phyloP scores from a whole-genome alignment of 345 rosid genomes.

The Arabis hirsuta region DNA sequence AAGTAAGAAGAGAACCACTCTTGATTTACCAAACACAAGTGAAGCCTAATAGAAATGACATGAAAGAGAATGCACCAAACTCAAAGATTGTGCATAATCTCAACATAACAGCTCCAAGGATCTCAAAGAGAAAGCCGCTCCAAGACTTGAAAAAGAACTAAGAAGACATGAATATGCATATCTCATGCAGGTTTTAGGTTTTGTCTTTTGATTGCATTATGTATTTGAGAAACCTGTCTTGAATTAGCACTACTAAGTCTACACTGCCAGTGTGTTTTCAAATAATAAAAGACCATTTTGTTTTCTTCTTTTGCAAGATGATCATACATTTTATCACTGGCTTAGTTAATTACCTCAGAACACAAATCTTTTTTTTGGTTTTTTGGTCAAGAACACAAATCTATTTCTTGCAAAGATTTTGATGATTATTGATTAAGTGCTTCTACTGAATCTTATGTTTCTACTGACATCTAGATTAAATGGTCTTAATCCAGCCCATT shows the following conservation, averaged over 20 bases:
- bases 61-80: conserved; percentile 44
- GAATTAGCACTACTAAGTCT: neutral
- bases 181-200: conserved; percentile 26
- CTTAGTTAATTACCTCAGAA: neutral
- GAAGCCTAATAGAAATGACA: conserved; percentile 30
- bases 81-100: conserved; percentile 33
- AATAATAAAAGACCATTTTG: too few relatives aligned
- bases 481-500: neutral
- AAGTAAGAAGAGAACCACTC: conserved; percentile 25
- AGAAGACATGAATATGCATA: conserved; percentile 28
- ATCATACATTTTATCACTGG: neutral
- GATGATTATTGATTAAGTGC: neutral
- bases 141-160: conserved; percentile 33
- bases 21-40: conserved; percentile 28
- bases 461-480: neutral
- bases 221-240: neutral
- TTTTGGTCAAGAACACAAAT: too few relatives aligned
- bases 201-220: neutral
- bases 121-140: conserved; percentile 40
- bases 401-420: neutral
- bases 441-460: neutral
- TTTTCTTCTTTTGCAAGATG: too few relatives aligned
- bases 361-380: neutral
- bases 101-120: conserved; percentile 41
- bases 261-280: too few relatives aligned